Evolutionary conservation across 192 early-diverging fungal species (phyloP), one percentile per base, ranked within the genome.

Genomic region (Linnemannia schmuckeri): DNA sequence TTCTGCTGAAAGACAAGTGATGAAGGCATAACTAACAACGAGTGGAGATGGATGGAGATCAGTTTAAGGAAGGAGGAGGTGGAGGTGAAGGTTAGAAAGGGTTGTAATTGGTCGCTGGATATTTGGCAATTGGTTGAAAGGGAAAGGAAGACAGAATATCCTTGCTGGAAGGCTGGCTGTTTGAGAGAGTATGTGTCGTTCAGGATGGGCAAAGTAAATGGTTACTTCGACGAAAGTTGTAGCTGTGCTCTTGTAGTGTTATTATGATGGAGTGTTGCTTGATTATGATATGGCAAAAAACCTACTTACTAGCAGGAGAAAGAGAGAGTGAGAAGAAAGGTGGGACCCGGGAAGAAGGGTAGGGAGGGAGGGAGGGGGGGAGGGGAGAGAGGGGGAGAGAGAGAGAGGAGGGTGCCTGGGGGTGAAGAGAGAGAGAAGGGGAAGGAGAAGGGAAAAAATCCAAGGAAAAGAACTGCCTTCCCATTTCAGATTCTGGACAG

Each of bases 1-100:
- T 74, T 47, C 63, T 87, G 85, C 72, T 87, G 85, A 74, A 87
- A 87, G 47, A 70, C 75, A 61, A 87, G 68, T 74, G 85, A 87
- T 77, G 85, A 87, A 55, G 85, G 85, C 85, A 87, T 87, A 78
- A 44, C 44, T 75, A 68, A 42, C 49, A 33, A 46, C 27, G 6
- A 47, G 61, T 41, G 55, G 37, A 55, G 1, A 38, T 1, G 40
- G 41, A 61, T 4, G n/a, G 57, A 4, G 75, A 38, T 68, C 17
- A 52, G 57, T 37, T 33, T 30, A 52, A 20, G 42, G 41, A 44
- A 38, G 38, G 61, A 42, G 17, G 42, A 15, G 20, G 42, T 42
- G 27, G 4, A 15, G 20, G 42, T 42, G 27, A 1, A 12, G 37
- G 35, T 70, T 4, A 20, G 30, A 72, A 10, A 18, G 13, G 46